Percentiles rank a stretch among this genome's conserved stretches.
Conservation (phyloP, 177 flowering plant genomes). For the Vitis hybrid region DNA sequence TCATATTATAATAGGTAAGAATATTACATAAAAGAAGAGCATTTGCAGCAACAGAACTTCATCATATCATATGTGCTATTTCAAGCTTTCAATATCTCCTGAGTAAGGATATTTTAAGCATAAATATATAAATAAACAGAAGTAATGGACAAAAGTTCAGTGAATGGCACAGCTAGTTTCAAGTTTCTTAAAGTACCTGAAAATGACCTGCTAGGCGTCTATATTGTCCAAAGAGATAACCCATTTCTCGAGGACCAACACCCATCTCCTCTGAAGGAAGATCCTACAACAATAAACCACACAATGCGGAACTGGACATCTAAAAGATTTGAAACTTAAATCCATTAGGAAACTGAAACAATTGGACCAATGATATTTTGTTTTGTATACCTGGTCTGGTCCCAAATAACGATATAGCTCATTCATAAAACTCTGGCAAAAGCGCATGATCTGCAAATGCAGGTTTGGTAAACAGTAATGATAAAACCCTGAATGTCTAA, state of each 20-base stretch:
- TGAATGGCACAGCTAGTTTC: not conserved
- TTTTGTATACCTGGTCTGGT: constrained; percentile 76
- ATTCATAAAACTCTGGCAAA: constrained; percentile 98
- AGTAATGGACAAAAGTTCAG: not conserved
- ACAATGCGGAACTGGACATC: not conserved
- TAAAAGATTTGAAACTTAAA: constrained; percentile 1
- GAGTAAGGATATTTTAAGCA: not conserved
- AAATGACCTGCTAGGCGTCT: constrained; percentile 87
- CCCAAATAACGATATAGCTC: constrained; percentile 88
- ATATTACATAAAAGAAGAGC: too few species aligned
- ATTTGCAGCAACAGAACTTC: too few species aligned
- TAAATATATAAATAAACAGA: not conserved
- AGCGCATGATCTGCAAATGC: constrained; percentile 79
- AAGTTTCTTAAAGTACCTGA: constrained; percentile 57
- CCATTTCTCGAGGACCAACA: constrained; percentile 98
- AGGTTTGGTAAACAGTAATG: constrained; percentile 16
- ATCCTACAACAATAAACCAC: constrained; percentile 49
- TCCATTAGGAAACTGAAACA: not conserved
- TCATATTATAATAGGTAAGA: too few species aligned
- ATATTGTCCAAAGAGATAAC: constrained; percentile 94
- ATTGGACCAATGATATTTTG: constrained; percentile 3
- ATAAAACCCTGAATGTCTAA: constrained; percentile 9
- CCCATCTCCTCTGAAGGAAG: constrained; percentile 99
- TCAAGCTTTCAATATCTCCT: too few species aligned
- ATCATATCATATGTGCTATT: too few species aligned